Evolutionary conservation across 768 basidiomycete species (phyloP).

Genomic region (Tulasnella sp.): DNA sequence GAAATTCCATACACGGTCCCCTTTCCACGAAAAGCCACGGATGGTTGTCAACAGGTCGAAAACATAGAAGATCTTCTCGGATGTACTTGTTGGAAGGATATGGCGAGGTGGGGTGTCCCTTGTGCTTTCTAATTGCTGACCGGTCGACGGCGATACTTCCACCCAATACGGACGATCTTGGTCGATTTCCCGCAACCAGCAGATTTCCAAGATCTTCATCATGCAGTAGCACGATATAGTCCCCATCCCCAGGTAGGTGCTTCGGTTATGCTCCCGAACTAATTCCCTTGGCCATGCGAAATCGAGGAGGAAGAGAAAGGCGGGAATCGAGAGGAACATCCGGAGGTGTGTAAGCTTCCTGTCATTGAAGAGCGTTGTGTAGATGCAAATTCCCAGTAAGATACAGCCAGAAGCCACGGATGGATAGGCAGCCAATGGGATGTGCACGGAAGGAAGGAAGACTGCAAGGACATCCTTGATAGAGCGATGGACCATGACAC

Average conservation of each 20-base stretch:
- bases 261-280: neutral
- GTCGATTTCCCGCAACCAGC: neutral
- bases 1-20: conserved; percentile 15
- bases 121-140: too few species aligned
- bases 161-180: conserved; percentile 7
- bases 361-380: neutral
- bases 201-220: conserved; percentile 6
- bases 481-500: too few species aligned
- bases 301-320: neutral
- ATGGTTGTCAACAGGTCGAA: conserved; percentile 12
- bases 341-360: neutral
- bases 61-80: neutral
- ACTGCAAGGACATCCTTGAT: too few species aligned
- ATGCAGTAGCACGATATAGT: conserved; percentile 1
- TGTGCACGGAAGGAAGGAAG: neutral
- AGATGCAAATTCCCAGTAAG: conserved; percentile 10
- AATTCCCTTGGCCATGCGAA: conserved; percentile 7
- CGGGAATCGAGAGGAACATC: conserved; percentile 10
- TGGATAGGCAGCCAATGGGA: neutral
- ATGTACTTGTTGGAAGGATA: conserved; percentile 9
- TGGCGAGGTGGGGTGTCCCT: neutral
- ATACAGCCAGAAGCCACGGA: neutral
- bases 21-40: conserved; percentile 11
- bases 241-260: conserved; percentile 5
- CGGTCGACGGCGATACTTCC: neutral